These are phyloP conservation scores for Aureobasidium lini DNA, from an alignment of 2,329 filamentous ascomycete genomes.

Conservation along the genomic window DNA sequence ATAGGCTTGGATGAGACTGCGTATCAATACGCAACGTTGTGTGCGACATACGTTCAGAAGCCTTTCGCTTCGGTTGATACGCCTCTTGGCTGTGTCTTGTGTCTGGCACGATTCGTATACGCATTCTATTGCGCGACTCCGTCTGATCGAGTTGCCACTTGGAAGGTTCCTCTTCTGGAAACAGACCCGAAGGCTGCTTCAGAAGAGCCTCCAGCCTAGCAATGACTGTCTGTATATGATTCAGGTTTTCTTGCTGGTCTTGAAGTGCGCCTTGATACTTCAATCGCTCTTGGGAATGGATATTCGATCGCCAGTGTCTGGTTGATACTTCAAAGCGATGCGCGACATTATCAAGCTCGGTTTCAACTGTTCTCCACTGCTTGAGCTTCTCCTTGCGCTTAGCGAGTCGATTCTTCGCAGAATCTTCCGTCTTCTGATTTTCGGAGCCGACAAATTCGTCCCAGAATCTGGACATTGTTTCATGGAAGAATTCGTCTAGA, in stretches of 20 bases:
- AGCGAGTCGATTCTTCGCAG: conserved; percentile 58
- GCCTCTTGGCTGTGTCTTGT: conserved; percentile 59
- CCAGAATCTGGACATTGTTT: conserved; percentile 74
- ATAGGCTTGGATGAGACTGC: conserved; percentile 20
- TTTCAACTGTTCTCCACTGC: conserved; percentile 66
- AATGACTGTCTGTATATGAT: conserved; percentile 68
- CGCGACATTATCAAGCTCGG: conserved; percentile 62
- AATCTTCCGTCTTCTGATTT: conserved; percentile 72
- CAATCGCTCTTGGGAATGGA: conserved; percentile 82
- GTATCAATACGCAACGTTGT: conserved; percentile 25
- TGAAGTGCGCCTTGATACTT: conserved; percentile 85
- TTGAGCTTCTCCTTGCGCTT: conserved; percentile 78
- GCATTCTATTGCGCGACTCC: conserved; percentile 91
- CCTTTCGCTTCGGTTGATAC: conserved; percentile 77
- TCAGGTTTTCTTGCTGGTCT: conserved; percentile 85
- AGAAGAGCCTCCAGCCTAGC: conserved; percentile 72
- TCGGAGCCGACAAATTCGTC: conserved; percentile 78
- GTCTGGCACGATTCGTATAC: conserved; percentile 77
- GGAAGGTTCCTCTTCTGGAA: conserved; percentile 50
- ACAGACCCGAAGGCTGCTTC: conserved; percentile 70
- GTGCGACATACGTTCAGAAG: conserved; percentile 43
- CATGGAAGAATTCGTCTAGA: conserved; percentile 75
- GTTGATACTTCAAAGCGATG: conserved; percentile 81
- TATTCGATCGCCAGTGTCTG: conserved; percentile 89
- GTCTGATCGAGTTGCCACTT: conserved; percentile 96